These are phyloP conservation scores for Collybia nuda DNA, from an alignment of 768 basidiomycete genomes.

Conservation along the genomic window DNA sequence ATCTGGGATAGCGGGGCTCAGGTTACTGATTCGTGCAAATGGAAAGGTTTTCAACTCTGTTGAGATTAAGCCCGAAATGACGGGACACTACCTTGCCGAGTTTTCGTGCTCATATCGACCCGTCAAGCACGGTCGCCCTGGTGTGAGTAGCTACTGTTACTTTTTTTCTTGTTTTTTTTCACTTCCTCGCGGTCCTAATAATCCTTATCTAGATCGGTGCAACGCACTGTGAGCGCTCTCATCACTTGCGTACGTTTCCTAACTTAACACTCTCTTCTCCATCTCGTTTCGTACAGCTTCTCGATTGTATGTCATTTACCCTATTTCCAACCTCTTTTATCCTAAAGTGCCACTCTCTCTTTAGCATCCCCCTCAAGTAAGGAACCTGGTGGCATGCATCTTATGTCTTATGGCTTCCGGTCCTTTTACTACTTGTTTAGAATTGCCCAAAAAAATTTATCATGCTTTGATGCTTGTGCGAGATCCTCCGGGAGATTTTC, in stretches of 20 bases:
- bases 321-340: neutral
- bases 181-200: slow-evolving; percentile 11
- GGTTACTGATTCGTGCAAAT: slow-evolving; percentile 3
- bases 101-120: slow-evolving; percentile 97
- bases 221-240: slow-evolving; percentile 69
- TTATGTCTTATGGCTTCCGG: slow-evolving; percentile 14
- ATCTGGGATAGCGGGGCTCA: neutral
- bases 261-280: slow-evolving; percentile 7
- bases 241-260: neutral
- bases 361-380: slow-evolving; percentile 96
- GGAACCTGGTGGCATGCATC: slow-evolving; percentile 19
- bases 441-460: too few relatives aligned
- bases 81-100: slow-evolving; percentile 98
- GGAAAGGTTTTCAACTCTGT: slow-evolving; percentile 88
- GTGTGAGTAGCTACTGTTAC: slow-evolving; percentile 59
- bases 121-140: slow-evolving; percentile 99
- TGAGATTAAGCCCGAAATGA: slow-evolving; percentile 99
- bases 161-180: too few relatives aligned
- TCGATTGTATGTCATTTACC: slow-evolving; percentile 60
- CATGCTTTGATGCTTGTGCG: too few relatives aligned
- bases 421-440: slow-evolving; percentile 8
- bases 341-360: slow-evolving; percentile 15
- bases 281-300: slow-evolving; percentile 49
- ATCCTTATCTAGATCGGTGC: slow-evolving; percentile 69
- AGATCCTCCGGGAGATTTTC: neutral